phyloP scores from a whole-genome alignment of 164 flowering plant species.

The Chloranthus sessilifolius region DNA sequence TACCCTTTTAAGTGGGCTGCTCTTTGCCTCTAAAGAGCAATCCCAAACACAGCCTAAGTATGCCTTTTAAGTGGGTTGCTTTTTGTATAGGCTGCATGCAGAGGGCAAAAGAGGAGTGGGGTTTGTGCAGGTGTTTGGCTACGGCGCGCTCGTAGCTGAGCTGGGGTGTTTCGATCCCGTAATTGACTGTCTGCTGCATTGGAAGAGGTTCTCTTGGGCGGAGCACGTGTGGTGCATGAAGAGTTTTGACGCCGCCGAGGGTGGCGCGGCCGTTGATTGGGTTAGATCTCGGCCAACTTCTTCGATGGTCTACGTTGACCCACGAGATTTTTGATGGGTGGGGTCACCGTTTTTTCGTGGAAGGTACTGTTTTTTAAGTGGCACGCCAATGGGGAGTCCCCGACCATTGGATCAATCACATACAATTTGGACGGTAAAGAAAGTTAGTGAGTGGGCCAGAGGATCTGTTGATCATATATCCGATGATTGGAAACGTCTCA shows the following conservation, averaged over 20 bases:
- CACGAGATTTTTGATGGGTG: conserved; percentile 66
- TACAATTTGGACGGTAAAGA: too few relatives aligned
- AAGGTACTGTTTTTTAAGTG: too few relatives aligned
- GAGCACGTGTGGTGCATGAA: conserved; percentile 78
- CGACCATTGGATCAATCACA: too few relatives aligned
- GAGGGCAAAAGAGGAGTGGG: conserved; percentile 39
- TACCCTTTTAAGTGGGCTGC: too few relatives aligned
- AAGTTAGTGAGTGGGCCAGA: too few relatives aligned
- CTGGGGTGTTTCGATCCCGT: conserved; percentile 56
- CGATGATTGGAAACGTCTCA: too few relatives aligned
- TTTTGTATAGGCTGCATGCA: conserved; percentile 67
- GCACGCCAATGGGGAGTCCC: too few relatives aligned
- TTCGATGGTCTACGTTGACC: conserved; percentile 51
- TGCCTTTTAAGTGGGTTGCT: too few relatives aligned
- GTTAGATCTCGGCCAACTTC: conserved; percentile 7
- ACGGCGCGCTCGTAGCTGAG: conserved; percentile 63
- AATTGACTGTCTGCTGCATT: conserved; percentile 49
- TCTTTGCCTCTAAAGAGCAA: too few relatives aligned
- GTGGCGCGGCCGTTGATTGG: conserved; percentile 32
- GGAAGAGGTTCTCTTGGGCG: conserved; percentile 58
- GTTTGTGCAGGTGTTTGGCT: conserved; percentile 50
- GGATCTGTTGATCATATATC: too few relatives aligned
- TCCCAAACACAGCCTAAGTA: too few relatives aligned
- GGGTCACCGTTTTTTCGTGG: too few relatives aligned
- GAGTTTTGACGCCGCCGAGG: conserved; percentile 25